Evolutionary conservation across 2,329 filamentous ascomycete species (phyloP), one percentile per base, ranked within the genome.

Genomic region (Epichloe coenophiala): DNA sequence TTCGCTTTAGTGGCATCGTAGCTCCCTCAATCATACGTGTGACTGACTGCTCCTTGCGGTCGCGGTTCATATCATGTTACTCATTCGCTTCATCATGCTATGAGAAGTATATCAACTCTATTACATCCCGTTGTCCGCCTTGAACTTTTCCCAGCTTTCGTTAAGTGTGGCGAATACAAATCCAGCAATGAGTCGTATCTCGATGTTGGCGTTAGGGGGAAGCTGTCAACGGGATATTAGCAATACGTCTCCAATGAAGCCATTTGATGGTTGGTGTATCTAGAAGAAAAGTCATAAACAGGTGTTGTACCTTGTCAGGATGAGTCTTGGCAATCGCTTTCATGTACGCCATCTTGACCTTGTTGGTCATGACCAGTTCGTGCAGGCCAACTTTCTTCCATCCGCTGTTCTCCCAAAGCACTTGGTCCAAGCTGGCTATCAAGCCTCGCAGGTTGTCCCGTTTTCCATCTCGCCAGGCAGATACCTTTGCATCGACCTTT

Each of bases 251-350:
- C 9, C 31, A 31, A 11, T 11, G 31, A 31, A 31, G 31, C 8
- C 31, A 31, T 31, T 1, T 31, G 31, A 31, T 31, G 31, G 31
- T 31, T 11, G 31, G 31, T 31, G 31, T 9, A 31, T 31, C 31
- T 4, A 1, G 2, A 11, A 31, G 31, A 11, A 27, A 31, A 31
- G 31, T 31, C 31, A 11, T 11, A 9, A 4, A 31, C 9, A 9
- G 31, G 8, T 1, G 9, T 4, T 80, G 68, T 75, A 96, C 93
- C 84, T 98, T 98, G 67, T 98, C 93, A 54, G 93, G 93, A 75
- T 98, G 93, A 59, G 93, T 93, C 75, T 96, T 97, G 11, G 84
- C 88, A 76, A 98, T 97, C 5, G 91, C 93, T 78, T 95, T 96
- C 93, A 98, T 97, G 65, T 98, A 98, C 53, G 86, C 76, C 56